Conservation (phyloP, 768 basidiomycete genomes). For the Sarcodon aspratus region DNA sequence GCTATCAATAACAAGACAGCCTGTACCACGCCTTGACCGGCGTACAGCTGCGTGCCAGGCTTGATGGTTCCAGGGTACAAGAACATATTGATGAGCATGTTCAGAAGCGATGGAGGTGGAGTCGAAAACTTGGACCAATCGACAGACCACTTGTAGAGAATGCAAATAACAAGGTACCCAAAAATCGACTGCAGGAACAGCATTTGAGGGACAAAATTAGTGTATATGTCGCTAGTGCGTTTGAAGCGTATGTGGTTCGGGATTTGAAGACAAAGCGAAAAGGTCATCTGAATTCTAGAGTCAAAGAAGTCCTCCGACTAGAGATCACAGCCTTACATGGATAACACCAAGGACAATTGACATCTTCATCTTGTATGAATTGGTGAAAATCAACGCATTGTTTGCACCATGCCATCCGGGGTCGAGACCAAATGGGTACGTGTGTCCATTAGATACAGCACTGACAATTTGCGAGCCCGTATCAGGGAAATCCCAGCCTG, state of each 20-base stretch:
- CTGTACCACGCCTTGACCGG: conserved; percentile 82
- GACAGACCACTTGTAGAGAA: conserved; percentile 94
- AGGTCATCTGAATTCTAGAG: conserved; percentile 74
- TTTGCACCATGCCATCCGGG: conserved; percentile 92
- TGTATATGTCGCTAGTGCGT: conserved; percentile 75
- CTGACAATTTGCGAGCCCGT: conserved; percentile 31
- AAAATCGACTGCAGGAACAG: conserved; percentile 97
- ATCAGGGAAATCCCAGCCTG: conserved; percentile 72
- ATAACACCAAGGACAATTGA: conserved; percentile 91
- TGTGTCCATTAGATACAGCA: conserved; percentile 48
- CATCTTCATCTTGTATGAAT: conserved; percentile 99
- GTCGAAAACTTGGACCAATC: conserved; percentile 73
- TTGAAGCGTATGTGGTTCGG: conserved; percentile 95
- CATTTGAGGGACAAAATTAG: conserved; percentile 95
- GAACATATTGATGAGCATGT: conserved; percentile 97
- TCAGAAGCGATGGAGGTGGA: conserved; percentile 80
- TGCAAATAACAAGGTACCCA: conserved; percentile 89
- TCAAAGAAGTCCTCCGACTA: not conserved
- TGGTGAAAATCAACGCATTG: conserved; percentile 87
- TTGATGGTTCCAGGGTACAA: conserved; percentile 77
- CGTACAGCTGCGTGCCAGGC: conserved; percentile 61
- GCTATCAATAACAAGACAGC: conserved; percentile 69
- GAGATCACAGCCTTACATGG: conserved; percentile 50
- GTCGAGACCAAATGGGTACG: conserved; percentile 93
- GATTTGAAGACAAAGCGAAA: conserved; percentile 90